Percentiles rank a stretch among this genome's conserved stretches.
Evolutionary conservation across 1,284 basidiomycete genomes (phyloP).

Genomic region (Moesziomyces sp.): DNA sequence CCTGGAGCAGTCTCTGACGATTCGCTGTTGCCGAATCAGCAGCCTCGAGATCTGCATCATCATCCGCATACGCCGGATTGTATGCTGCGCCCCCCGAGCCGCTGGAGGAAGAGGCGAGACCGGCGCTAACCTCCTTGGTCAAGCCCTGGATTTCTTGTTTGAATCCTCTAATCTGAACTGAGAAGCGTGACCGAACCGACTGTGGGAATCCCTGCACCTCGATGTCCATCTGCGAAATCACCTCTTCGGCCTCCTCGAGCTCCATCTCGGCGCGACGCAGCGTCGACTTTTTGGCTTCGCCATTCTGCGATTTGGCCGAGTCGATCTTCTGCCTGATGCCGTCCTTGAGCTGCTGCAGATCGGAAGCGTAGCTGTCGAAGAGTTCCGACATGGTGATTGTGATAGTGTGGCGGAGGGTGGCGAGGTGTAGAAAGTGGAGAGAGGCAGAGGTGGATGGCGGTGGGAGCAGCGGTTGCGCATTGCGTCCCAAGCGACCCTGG

Average conservation of each 20-base stretch:
- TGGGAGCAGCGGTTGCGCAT: neutral
- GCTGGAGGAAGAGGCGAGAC: conserved; percentile 17
- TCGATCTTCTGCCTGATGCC: conserved; percentile 54
- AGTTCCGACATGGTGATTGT: conserved; percentile 62
- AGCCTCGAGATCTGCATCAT: conserved; percentile 50
- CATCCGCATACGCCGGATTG: conserved; percentile 33
- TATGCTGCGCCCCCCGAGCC: conserved; percentile 14
- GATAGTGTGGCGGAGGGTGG: neutral
- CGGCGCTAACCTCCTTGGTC: conserved; percentile 42
- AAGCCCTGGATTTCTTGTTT: conserved; percentile 55
- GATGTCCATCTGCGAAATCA: conserved; percentile 95
- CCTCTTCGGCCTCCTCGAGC: conserved; percentile 97
- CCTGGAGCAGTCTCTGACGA: conserved; percentile 69
- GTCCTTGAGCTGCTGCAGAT: conserved; percentile 59
- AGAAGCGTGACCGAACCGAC: conserved; percentile 59
- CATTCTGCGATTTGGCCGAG: conserved; percentile 38
- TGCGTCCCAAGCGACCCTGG: conserved; percentile 1
- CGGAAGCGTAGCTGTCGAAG: conserved; percentile 65
- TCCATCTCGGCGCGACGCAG: conserved; percentile 91
- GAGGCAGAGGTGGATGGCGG: neutral
- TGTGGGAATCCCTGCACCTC: conserved; percentile 96
- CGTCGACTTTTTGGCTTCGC: conserved; percentile 82
- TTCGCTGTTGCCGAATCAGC: conserved; percentile 43
- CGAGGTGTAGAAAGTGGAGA: neutral
- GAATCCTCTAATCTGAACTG: conserved; percentile 52